These are phyloP conservation scores for Tardiomyces digboiensis DNA, from an alignment of 1,139 yeast genomes.

Conservation along the genomic window DNA sequence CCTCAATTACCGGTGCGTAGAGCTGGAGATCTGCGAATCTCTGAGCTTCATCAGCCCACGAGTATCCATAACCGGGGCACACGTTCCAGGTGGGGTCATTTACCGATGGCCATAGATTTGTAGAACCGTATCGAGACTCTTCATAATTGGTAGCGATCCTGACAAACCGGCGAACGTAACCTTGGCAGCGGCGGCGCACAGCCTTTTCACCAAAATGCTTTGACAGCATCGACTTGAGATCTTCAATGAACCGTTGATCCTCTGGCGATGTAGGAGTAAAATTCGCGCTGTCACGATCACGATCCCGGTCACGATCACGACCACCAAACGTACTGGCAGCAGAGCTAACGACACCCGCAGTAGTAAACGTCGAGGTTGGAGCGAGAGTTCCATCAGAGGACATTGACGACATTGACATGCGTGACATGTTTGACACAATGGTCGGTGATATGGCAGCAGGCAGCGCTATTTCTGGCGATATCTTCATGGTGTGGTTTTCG, in stretches of 20 bases:
- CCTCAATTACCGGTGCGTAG: slow-evolving; percentile 24
- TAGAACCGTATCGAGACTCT: slow-evolving; percentile 20
- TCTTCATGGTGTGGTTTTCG: slow-evolving; percentile 37
- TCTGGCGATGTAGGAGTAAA: slow-evolving; percentile 9
- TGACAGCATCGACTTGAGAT: slow-evolving; percentile 22
- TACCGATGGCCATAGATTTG: slow-evolving; percentile 20
- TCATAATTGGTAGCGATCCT: slow-evolving; percentile 26
- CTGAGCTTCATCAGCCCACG: slow-evolving; percentile 23
- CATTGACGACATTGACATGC: slow-evolving; percentile 5
- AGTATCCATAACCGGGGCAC: slow-evolving; percentile 25
- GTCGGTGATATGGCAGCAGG: slow-evolving; percentile 3
- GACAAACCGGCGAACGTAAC: slow-evolving; percentile 23
- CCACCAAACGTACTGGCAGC: neutral
- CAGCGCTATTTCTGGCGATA: slow-evolving; percentile 11
- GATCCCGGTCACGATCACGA: neutral
- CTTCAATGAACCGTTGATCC: slow-evolving; percentile 24
- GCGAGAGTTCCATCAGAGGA: neutral
- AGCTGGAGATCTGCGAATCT: slow-evolving; percentile 16
- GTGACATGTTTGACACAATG: slow-evolving; percentile 7
- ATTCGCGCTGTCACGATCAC: neutral
- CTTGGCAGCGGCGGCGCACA: slow-evolving; percentile 24
- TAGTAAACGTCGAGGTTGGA: neutral
- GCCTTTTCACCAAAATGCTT: slow-evolving; percentile 26
- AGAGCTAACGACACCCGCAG: no score
- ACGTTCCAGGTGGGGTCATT: slow-evolving; percentile 14